Evolutionary conservation across 2,329 filamentous ascomycete genomes (phyloP), one percentile per base, ranked within the genome.

Genomic region (Cyphellophora attinorum): DNA sequence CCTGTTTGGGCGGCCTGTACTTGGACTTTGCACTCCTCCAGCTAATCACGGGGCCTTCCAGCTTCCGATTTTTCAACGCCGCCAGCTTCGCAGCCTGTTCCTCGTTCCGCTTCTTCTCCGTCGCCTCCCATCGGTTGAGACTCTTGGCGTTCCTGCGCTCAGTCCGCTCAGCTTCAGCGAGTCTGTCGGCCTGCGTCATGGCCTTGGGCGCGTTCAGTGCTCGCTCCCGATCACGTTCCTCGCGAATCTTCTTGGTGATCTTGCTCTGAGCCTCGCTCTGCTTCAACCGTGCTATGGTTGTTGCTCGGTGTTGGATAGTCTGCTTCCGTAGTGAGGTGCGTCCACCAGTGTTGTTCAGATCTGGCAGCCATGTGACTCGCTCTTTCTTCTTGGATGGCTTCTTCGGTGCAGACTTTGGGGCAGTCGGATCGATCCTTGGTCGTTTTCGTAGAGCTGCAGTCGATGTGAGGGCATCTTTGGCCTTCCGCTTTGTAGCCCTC

Each of bases 11-110:
- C 50, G 85, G 79, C 36, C 80, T 70, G 72, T 85, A 89, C 49
- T 84, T 76, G 19, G 83, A 83, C 43, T 85, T 74, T n/a, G 89
- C 91, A 57, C 88, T 96, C 81, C 88, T 95, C 57, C 83, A 89
- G 2, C 84, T 85, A 27, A 95, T 79, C 8, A 95, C 85, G 0
- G 91, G 85, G 0, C 91, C 91, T 35, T 89, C 79, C 6, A 96
- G 70, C 33, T 82, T 85, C 31, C 88, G 76, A 55, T 86, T 85
- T 51, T 93, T 83, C 48, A 96, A 66, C 11, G 89, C 91, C 25
- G 89, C 86, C 31, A 96, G 67, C 60, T 82, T 89, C 27, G 79
- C 81, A 44, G 77, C 74, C 41, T 89, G 74, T 52, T 93, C 83
- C 50, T 89, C 85, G 46, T 88, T 82, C 39, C 89, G 77, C 55